Conservation (phyloP, 176 grass and related monocot genomes). For the Raddia guianensis region DNA sequence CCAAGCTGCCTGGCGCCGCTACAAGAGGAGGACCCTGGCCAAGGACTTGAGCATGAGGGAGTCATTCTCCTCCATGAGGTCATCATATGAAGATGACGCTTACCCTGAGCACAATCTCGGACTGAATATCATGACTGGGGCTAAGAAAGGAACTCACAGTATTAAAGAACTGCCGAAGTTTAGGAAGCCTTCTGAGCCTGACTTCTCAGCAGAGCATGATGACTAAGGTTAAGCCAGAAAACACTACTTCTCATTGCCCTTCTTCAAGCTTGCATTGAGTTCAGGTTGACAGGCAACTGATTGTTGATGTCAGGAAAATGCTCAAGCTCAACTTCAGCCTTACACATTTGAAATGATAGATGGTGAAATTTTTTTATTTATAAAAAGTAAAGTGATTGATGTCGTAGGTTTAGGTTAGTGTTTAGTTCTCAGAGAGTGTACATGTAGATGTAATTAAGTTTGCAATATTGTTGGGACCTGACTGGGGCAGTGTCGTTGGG, state of each 20-base stretch:
- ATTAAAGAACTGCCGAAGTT: conserved; percentile 67
- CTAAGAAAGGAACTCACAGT: conserved; percentile 56
- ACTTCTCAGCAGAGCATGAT: conserved; percentile 79
- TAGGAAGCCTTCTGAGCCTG: conserved; percentile 82
- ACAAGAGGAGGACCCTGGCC: conserved; percentile 67
- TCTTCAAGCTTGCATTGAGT: background rate
- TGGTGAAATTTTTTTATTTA: background rate
- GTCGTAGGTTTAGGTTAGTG: background rate
- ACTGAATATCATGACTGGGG: conserved; percentile 45
- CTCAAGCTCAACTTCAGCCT: background rate
- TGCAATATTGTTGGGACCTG: conserved; percentile 29
- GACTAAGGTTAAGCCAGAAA: conserved; percentile 42
- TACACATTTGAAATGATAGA: background rate
- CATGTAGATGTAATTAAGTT: conserved; percentile 36
- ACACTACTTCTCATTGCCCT: background rate
- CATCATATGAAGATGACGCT: conserved; percentile 46
- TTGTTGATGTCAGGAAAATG: conserved; percentile 31
- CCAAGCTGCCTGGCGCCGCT: conserved; percentile 80
- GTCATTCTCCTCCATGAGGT: conserved; percentile 57
- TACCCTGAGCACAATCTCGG: conserved; percentile 41
- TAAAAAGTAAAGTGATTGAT: background rate
- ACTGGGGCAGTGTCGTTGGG: conserved; percentile 18
- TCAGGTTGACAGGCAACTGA: background rate
- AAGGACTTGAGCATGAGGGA: conserved; percentile 76
- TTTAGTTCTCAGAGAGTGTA: conserved; percentile 39